Percentiles rank a stretch among this genome's conserved stretches.
phyloP scores from a whole-genome alignment of 768 basidiomycete genomes.

The Boletellus ananas region DNA sequence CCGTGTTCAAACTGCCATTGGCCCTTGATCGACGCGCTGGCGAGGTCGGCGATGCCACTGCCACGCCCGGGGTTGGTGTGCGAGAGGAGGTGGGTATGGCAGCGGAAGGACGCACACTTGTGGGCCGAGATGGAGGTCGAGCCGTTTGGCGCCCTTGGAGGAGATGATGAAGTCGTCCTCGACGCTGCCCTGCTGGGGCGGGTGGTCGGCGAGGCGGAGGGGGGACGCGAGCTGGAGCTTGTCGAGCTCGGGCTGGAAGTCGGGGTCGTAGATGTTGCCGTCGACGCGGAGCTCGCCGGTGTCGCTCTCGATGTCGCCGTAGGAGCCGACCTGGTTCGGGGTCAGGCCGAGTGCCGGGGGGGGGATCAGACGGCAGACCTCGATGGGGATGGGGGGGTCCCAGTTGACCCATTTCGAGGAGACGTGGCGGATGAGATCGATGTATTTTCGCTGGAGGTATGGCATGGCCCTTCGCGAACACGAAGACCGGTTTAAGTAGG shows the following conservation, averaged over 20 bases:
- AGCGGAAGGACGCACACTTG: slow-evolving; percentile 21
- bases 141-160: slow-evolving; percentile 19
- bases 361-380: slow-evolving; percentile 21
- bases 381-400: slow-evolving; percentile 33
- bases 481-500: not conserved
- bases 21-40: slow-evolving; percentile 30
- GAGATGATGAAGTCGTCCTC: slow-evolving; percentile 26
- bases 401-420: slow-evolving; percentile 39
- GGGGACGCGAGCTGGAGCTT: not conserved
- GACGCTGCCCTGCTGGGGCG: slow-evolving; percentile 3
- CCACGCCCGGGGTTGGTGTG: too few relatives aligned
- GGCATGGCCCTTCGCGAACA: too few relatives aligned
- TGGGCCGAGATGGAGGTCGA: slow-evolving; percentile 11
- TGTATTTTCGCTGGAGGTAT: slow-evolving; percentile 29
- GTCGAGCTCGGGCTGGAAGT: slow-evolving; percentile 16
- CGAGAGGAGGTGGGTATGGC: too few relatives aligned
- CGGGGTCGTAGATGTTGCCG: slow-evolving; percentile 32
- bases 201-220: slow-evolving; percentile 14
- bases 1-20: slow-evolving; percentile 33
- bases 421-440: slow-evolving; percentile 30
- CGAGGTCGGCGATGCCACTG: slow-evolving; percentile 25
- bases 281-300: slow-evolving; percentile 30
- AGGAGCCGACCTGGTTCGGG: slow-evolving; percentile 30
- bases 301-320: slow-evolving; percentile 26
- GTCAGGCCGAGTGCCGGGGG: not conserved